Evolutionary conservation across 805 yeast species (phyloP), one percentile per base, ranked within the genome.

Genomic region (Suhomyces sp.): DNA sequence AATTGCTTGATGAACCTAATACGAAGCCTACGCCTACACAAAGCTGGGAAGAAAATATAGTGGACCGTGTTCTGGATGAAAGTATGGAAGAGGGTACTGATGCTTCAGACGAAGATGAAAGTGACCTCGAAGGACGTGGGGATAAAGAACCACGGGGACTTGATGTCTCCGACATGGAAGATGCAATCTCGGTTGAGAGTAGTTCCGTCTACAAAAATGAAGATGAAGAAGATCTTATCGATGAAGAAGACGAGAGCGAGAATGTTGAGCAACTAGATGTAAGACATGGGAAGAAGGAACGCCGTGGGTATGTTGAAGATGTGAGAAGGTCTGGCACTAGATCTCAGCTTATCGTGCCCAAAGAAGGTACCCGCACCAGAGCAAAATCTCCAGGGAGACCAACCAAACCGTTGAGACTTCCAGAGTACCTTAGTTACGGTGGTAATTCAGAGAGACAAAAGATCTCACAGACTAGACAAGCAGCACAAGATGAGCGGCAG

Each of bases 101-200:
- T 12, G 24, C 13, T 4, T 23, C 27, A 6, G 33, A 40, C 12
- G 50, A 40, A 11, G 42, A 44, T 19, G 50, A 46, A n/a, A 54
- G 58, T 25, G 62, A 55, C 31, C 40, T 53, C 12, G 63, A 52
- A 13, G 57, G 44, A 11, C 42, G 34, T 5, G 51, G 36, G 9
- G 37, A 38, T 7, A 47, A 43, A 22, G 36, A 43, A 11, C 32
- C 44, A 12, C 49, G 44, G 5, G 50, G 42, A 2, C 51, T 50
- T 13, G 60, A 55, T 30, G 50, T 44, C 19, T 47, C 54, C 6
- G 58, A 53, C 25, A 28, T 40, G 21, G 49, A 45, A n/a, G 51
- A 50, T 27, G 53, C 42, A 4, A 33, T 53, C 11, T 48, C 54
- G 10, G 44, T 51, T 47, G 58, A 51, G 16, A 53, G 59, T 38